Conservation (phyloP, 1,139 yeast genomes). For the Taiozyma sp. region DNA sequence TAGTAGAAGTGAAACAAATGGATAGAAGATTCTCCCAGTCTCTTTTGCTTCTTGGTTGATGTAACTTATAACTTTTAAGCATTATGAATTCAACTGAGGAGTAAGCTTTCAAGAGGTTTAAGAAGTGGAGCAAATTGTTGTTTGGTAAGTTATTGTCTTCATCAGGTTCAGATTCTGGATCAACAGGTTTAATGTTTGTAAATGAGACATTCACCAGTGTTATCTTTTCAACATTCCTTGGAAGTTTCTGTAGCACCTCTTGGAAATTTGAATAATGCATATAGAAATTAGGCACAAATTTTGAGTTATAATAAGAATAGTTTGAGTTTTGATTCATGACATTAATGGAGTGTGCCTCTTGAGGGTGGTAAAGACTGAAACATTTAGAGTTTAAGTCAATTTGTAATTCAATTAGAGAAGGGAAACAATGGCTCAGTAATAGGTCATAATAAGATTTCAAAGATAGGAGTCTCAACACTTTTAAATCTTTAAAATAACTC, state of each 20-base stretch:
- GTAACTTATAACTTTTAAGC: slow-evolving; percentile 29
- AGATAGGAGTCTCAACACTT: slow-evolving; percentile 31
- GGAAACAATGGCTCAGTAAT: slow-evolving; percentile 43
- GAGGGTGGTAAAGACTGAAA: slow-evolving; percentile 29
- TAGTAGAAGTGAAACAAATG: slow-evolving; percentile 29
- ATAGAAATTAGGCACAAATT: slow-evolving; percentile 24
- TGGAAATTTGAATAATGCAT: slow-evolving; percentile 17
- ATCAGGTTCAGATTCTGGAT: slow-evolving; percentile 11
- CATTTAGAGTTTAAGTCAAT: slow-evolving; percentile 46
- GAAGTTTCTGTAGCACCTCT: slow-evolving; percentile 17
- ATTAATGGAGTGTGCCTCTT: slow-evolving; percentile 16
- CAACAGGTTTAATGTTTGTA: slow-evolving; percentile 20
- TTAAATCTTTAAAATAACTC: slow-evolving; percentile 35
- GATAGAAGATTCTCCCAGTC: slow-evolving; percentile 31
- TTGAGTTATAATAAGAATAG: slow-evolving; percentile 21
- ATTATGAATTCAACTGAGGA: slow-evolving; percentile 29
- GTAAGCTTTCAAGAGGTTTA: slow-evolving; percentile 25
- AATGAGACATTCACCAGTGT: slow-evolving; percentile 20
- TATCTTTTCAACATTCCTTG: slow-evolving; percentile 10
- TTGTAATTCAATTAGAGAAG: slow-evolving; percentile 29
- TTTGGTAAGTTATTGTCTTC: slow-evolving; percentile 14
- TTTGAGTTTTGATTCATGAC: slow-evolving; percentile 19
- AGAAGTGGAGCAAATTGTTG: slow-evolving; percentile 23
- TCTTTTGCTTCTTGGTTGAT: slow-evolving; percentile 29
- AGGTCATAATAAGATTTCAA: slow-evolving; percentile 40